phyloP scores from a whole-genome alignment of 495 filamentous ascomycete genomes.

The Niebla homalea region DNA sequence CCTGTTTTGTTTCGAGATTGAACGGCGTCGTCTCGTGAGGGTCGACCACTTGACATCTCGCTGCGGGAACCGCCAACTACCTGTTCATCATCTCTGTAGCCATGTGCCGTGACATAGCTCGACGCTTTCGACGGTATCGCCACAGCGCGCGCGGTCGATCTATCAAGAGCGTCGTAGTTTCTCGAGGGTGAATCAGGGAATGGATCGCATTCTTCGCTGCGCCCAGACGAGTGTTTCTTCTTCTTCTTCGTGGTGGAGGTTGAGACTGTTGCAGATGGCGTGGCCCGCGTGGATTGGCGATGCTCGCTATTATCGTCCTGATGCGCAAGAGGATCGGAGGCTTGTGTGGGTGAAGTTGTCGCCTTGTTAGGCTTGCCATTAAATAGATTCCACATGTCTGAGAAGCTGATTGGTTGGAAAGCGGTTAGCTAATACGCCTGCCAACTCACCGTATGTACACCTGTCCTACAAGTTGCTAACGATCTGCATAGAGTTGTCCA shows the following conservation, averaged over 20 bases:
- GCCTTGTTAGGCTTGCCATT: slow-evolving; percentile 24
- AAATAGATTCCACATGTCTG: slow-evolving; percentile 27
- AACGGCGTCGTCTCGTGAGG: no score
- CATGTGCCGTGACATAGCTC: no score
- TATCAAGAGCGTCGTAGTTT: slow-evolving; percentile 6
- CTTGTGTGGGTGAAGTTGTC: slow-evolving; percentile 5
- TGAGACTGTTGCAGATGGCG: slow-evolving; percentile 23
- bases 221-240: slow-evolving; percentile 5
- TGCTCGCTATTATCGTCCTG: slow-evolving; percentile 14
- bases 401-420: slow-evolving; percentile 11
- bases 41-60: no score
- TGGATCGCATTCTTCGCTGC: background rate
- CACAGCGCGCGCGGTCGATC: no score
- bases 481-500: slow-evolving; percentile 3
- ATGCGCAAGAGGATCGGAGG: background rate
- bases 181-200: slow-evolving; percentile 3
- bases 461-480: slow-evolving; percentile 6
- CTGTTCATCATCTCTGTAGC: slow-evolving; percentile 13
- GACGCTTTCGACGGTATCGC: no score
- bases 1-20: no score
- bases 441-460: background rate
- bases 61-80: slow-evolving; percentile 1
- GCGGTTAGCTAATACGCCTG: background rate
- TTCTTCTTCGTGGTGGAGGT: slow-evolving; percentile 27
- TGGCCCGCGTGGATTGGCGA: slow-evolving; percentile 8